A percentile compares a stretch with the other conserved stretches of the same genome.
Evolutionary conservation across 306 rosid species (phyloP).

Genomic region (Malus domestica): ASM211411v1 NC_041805.1:19745001-19745500

Average conservation of each 20-base stretch:
- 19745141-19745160: neutral
- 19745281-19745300: neutral
- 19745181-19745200: neutral
- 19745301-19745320: neutral
- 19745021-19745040: too few species aligned
- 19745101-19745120: too few species aligned
- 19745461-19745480: slow-evolving; percentile 2
- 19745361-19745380: neutral
- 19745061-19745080: too few species aligned
- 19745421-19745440: slow-evolving; percentile 27
- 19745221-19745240: too few species aligned
- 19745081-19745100: too few species aligned
- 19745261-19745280: neutral
- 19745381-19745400: neutral
- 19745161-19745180: neutral
- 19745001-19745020: too few species aligned
- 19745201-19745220: too few species aligned
- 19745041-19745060: too few species aligned
- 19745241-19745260: too few species aligned
- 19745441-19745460: slow-evolving; percentile 18
- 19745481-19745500: slow-evolving; percentile 20
- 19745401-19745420: neutral
- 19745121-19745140: too few species aligned
- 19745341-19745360: neutral
- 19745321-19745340: neutral